Percentiles rank a stretch among this genome's conserved stretches.
Conservation (phyloP, 23 red algal species). For the Porphyridium purpureum region DNA sequence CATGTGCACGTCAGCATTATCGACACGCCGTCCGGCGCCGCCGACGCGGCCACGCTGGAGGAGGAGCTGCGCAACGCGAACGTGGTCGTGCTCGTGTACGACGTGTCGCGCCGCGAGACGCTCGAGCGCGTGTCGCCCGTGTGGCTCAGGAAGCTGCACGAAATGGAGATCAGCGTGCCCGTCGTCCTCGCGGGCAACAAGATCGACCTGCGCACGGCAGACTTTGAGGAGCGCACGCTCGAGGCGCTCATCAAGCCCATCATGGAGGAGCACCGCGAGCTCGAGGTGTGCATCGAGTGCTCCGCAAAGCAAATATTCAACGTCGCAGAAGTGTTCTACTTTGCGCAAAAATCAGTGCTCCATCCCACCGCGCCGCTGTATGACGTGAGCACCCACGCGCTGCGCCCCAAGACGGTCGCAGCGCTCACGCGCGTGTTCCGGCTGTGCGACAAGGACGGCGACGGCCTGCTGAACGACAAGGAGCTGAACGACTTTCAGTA, state of each 20-base stretch:
- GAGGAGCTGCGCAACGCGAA: slow-evolving; percentile 47
- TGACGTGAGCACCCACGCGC: slow-evolving; percentile 50
- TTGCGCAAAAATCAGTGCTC: slow-evolving; percentile 86
- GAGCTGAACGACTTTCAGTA: slow-evolving; percentile 98
- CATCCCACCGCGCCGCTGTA: slow-evolving; percentile 89
- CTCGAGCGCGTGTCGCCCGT: slow-evolving; percentile 33
- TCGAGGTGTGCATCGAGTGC: slow-evolving; percentile 95
- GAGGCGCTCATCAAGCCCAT: slow-evolving; percentile 94
- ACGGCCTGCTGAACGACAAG: slow-evolving; percentile 81
- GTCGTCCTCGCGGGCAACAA: slow-evolving; percentile 96
- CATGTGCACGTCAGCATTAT: slow-evolving; percentile 80
- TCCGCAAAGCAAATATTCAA: slow-evolving; percentile 91
- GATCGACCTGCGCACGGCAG: slow-evolving; percentile 53
- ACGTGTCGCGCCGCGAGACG: slow-evolving; percentile 43
- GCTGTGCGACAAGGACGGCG: slow-evolving; percentile 80
- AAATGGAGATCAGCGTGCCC: slow-evolving; percentile 25
- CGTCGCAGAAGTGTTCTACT: slow-evolving; percentile 90
- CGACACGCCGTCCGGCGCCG: slow-evolving; percentile 53
- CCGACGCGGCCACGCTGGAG: slow-evolving; percentile 22
- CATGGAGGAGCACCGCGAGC: slow-evolving; percentile 81
- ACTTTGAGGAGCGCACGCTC: slow-evolving; percentile 13
- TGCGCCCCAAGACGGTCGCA: slow-evolving; percentile 34
- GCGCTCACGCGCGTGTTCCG: slow-evolving; percentile 87
- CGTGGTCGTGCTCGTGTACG: slow-evolving; percentile 90
- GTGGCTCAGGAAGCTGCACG: slow-evolving; percentile 64